Evolutionary conservation across 306 rosid genomes (phyloP).

Genomic region (Lotus japonicus): DNA sequence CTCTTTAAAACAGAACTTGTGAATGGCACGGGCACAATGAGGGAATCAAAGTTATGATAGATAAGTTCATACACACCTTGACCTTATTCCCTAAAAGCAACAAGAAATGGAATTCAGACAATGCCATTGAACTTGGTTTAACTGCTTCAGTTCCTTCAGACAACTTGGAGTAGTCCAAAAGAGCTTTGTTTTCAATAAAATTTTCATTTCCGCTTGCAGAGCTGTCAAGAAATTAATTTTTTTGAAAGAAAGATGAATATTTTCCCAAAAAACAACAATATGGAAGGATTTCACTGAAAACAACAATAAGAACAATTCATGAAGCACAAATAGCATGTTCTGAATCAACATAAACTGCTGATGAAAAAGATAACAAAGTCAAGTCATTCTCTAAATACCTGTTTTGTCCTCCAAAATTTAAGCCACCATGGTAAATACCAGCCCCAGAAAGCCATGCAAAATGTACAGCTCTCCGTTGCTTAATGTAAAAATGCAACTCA

Average conservation of each 20-base stretch:
- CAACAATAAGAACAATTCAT: conserved; percentile 15
- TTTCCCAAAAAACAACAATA: neutral
- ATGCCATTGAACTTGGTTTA: conserved; percentile 85
- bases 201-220: conserved; percentile 76
- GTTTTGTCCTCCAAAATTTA: conserved; percentile 83
- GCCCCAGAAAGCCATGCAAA: conserved; percentile 99
- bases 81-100: conserved; percentile 87
- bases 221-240: conserved; percentile 35
- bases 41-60: conserved; percentile 1
- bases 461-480: conserved; percentile 95
- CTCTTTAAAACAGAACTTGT: neutral
- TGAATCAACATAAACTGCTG: neutral
- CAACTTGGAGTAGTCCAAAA: conserved; percentile 68
- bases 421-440: conserved; percentile 89
- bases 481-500: conserved; percentile 86
- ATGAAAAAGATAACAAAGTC: neutral
- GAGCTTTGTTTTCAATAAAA: conserved; percentile 94
- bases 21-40: neutral
- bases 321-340: conserved; percentile 23
- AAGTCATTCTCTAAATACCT: conserved; percentile 48
- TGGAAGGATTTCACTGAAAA: conserved; percentile 9
- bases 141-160: conserved; percentile 65
- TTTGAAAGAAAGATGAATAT: neutral
- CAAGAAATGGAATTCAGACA: conserved; percentile 95
- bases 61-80: conserved; percentile 50